Base-by-base conservation (phyloP, 1,284 basidiomycete species). In the Boletus semigastroideus region DNA sequence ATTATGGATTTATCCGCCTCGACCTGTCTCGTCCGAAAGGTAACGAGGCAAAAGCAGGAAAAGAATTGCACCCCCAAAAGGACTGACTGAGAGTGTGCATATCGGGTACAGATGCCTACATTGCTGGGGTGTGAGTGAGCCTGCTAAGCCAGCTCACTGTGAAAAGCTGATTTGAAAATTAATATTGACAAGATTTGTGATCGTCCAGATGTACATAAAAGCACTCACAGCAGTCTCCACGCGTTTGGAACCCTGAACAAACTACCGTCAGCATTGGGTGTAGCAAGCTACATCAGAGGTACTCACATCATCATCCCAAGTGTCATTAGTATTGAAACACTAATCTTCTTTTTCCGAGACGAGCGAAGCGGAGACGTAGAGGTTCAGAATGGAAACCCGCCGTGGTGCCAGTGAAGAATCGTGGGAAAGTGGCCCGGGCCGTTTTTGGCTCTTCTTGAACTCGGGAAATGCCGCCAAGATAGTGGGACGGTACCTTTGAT, bases 61-160 rank as follows among this genome's bases (percentile, higher is more conserved):
- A 47, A 90, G 63, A 12, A 84, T 64, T 16, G 87, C 86, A 28
- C 87, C 92, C 75, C 84, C 80, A 9, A 94, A 75, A 65, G 96
- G 94, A 47, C 81, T 90, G 70, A 96, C 91, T 93, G 25, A 25
- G 25, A 25, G 53, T 27, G 42, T 42, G 50, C 49, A 46, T 41
- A 57, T 57, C 37, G 44, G 36, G 53, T 31, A 30, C 49, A 27
- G 31, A 25, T 25, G 25, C 25, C 52, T 52, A 12, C 34, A 16
- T 58, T 60, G 49, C 38, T n/a, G 49, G 31, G 31, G 28, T 43
- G 28, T 43, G 27, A 20, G 43, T 22, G 46, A 45, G 40, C 31
- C 28, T 49, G 42, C n/a, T n/a, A n/a, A 42, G 28, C 37, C 36
- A 46, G 43, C 71, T 53, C 60, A 61, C 93, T 94, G 68, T 94